Evolutionary conservation across 2,329 filamentous ascomycete species (phyloP).

Genomic region (Sclerotinia borealis): DNA sequence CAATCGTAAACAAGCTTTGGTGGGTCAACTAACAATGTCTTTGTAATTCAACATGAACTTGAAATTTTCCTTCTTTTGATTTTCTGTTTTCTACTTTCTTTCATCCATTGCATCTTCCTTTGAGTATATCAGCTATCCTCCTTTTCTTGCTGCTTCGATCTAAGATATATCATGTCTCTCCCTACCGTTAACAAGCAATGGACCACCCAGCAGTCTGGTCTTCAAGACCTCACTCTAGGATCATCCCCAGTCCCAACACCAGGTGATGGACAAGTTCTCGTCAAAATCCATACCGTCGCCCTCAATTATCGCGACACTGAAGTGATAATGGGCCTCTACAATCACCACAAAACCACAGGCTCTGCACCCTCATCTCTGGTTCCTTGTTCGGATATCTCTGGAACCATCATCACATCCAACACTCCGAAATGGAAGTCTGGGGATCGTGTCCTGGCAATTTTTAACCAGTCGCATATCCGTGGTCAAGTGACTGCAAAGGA

Average conservation of each 20-base stretch:
- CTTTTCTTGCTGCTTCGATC: too few relatives aligned
- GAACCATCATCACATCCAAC: slow-evolving; percentile 47
- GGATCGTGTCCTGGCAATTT: slow-evolving; percentile 62
- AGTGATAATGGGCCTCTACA: slow-evolving; percentile 42
- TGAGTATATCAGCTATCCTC: neutral
- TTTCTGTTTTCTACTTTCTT: neutral
- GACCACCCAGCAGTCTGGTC: slow-evolving; percentile 48
- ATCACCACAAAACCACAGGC: slow-evolving; percentile 52
- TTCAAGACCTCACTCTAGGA: slow-evolving; percentile 45
- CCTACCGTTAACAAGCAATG: slow-evolving; percentile 41
- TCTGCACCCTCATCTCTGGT: slow-evolving; percentile 36
- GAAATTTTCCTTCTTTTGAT: neutral
- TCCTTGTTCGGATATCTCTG: slow-evolving; percentile 67
- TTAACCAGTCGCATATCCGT: slow-evolving; percentile 45
- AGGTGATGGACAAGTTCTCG: slow-evolving; percentile 41
- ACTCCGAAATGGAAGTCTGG: slow-evolving; percentile 46
- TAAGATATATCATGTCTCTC: slow-evolving; percentile 15
- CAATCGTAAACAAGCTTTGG: neutral
- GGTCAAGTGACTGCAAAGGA: slow-evolving; percentile 23
- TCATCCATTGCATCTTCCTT: neutral
- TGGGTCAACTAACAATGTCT: slow-evolving; percentile 1
- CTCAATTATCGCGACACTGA: slow-evolving; percentile 31
- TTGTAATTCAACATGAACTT: neutral
- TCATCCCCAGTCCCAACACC: slow-evolving; percentile 43
- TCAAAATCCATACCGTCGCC: slow-evolving; percentile 27